A percentile compares a stretch with the other conserved stretches of the same genome.
Conservation (phyloP, 2,329 filamentous ascomycete species). For the Metarhizium anisopliae region DNA sequence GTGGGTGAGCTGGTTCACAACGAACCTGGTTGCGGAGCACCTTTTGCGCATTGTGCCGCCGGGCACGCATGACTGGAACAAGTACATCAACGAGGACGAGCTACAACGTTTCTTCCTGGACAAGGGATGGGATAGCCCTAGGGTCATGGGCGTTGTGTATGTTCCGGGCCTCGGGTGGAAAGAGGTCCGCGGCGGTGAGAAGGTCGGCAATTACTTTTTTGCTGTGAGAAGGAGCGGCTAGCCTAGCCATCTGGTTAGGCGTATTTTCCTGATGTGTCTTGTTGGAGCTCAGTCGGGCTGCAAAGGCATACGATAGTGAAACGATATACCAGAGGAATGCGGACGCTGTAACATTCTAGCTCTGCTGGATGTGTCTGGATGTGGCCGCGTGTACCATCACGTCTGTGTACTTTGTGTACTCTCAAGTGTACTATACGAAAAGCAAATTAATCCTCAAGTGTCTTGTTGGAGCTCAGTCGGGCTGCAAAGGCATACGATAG, state of each 20-base stretch:
- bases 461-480: too few species aligned
- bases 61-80: slow-evolving; percentile 92
- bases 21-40: slow-evolving; percentile 86
- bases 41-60: slow-evolving; percentile 77
- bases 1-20: slow-evolving; percentile 82
- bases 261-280: neutral
- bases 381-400: neutral
- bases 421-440: neutral
- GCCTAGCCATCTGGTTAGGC: neutral
- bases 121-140: slow-evolving; percentile 49
- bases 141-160: slow-evolving; percentile 77
- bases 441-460: neutral
- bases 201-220: slow-evolving; percentile 93
- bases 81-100: slow-evolving; percentile 88
- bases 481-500: neutral
- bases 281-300: too few species aligned
- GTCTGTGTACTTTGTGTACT: neutral
- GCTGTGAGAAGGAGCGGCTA: slow-evolving; percentile 47
- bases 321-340: neutral
- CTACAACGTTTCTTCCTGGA: slow-evolving; percentile 47
- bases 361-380: neutral
- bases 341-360: neutral
- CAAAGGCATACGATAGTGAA: neutral
- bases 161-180: slow-evolving; percentile 87
- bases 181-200: slow-evolving; percentile 71